Percentiles rank a stretch among this genome's conserved stretches.
phyloP scores from a whole-genome alignment of 768 basidiomycete genomes.

The Hysterangium stoloniferum region DNA sequence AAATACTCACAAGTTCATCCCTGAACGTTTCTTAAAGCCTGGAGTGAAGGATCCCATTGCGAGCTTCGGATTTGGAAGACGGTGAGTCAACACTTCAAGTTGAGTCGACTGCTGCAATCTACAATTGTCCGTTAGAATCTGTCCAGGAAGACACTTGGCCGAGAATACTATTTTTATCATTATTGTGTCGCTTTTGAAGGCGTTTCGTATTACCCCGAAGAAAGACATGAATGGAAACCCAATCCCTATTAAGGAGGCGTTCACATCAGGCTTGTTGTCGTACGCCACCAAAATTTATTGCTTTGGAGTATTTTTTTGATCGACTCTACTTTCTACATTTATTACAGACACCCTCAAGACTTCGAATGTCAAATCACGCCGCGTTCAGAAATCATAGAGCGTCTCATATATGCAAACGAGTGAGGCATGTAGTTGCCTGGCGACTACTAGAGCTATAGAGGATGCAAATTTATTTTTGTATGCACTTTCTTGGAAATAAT shows the following conservation, averaged over 20 bases:
- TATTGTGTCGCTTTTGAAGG: conserved; percentile 15
- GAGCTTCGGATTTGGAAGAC: conserved; percentile 6
- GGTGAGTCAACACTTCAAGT: neutral
- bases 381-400: neutral
- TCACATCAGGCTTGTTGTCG: conserved; percentile 6
- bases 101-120: neutral
- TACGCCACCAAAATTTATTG: neutral
- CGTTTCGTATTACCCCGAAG: conserved; percentile 12
- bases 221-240: neutral
- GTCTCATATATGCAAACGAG: neutral
- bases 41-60: conserved; percentile 10
- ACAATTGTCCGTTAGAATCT: conserved; percentile 19
- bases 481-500: too few species aligned
- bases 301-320: neutral
- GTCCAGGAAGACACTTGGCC: conserved; percentile 30
- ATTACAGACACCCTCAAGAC: neutral
- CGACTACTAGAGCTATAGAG: too few species aligned
- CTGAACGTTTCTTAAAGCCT: conserved; percentile 23
- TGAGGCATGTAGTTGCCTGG: too few species aligned
- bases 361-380: neutral
- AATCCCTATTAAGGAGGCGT: conserved; percentile 1
- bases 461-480: too few species aligned
- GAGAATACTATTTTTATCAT: conserved; percentile 16
- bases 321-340: too few species aligned
- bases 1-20: conserved; percentile 24